Conservation (phyloP, 352 stramenopile genomes). For the Phytopythium oedochilum region DNA sequence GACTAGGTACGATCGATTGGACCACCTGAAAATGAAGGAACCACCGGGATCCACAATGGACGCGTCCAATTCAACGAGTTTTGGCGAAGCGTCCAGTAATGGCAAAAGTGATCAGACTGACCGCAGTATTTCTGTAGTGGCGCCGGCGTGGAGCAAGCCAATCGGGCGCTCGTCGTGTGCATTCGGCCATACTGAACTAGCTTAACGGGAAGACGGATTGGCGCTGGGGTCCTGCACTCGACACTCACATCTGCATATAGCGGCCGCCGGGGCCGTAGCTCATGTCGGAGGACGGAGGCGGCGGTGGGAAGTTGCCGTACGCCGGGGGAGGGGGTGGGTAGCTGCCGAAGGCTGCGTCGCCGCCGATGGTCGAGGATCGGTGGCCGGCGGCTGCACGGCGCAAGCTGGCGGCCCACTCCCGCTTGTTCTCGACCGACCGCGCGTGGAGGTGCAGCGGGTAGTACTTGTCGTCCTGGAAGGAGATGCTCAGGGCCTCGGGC, state of each 20-base stretch:
- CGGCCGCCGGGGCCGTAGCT: slow-evolving; percentile 21
- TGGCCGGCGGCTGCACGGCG: slow-evolving; percentile 41
- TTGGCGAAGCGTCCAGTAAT: no score
- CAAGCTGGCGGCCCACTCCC: slow-evolving; percentile 76
- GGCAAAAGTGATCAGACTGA: no score
- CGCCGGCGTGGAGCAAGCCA: no score
- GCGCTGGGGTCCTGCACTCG: no score
- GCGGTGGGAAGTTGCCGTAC: slow-evolving; percentile 14
- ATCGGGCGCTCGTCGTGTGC: no score
- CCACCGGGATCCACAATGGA: neutral
- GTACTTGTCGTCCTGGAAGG: slow-evolving; percentile 77
- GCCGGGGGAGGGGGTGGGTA: slow-evolving; percentile 7
- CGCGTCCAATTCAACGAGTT: no score
- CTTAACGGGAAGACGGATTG: no score
- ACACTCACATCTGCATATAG: slow-evolving; percentile 43
- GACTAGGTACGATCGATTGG: slow-evolving; percentile 9
- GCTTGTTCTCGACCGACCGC: slow-evolving; percentile 72
- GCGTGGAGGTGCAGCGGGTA: slow-evolving; percentile 79
- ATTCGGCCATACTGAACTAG: no score
- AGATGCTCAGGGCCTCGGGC: slow-evolving; percentile 76
- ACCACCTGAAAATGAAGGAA: neutral
- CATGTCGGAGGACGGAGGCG: slow-evolving; percentile 19
- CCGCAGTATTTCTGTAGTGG: no score
- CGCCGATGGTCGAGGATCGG: slow-evolving; percentile 10
- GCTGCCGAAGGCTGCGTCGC: no score